Evolutionary conservation across 495 filamentous ascomycete species (phyloP).

Genomic region (Trichocladium antarcticum): DNA sequence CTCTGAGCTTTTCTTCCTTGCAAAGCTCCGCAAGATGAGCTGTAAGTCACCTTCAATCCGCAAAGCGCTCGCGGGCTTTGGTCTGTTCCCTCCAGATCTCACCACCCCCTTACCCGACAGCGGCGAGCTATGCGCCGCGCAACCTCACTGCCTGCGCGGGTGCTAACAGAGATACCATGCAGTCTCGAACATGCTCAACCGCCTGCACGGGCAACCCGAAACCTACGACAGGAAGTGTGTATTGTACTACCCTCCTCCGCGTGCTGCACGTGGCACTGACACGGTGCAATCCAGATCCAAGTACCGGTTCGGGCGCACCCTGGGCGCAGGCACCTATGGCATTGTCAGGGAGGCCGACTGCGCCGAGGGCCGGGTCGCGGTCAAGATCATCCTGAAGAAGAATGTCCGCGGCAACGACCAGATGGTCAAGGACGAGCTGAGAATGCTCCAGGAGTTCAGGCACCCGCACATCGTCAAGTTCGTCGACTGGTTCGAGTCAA

Average conservation of each 20-base stretch:
- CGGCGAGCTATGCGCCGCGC: too few relatives aligned
- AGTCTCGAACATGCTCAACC: conserved; percentile 92
- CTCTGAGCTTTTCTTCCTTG: conserved; percentile 6
- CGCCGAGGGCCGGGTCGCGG: conserved; percentile 73
- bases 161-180: conserved; percentile 9
- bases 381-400: conserved; percentile 99
- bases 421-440: conserved; percentile 97
- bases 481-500: conserved; percentile 98
- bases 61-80: conserved; percentile 14
- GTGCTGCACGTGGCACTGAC: conserved; percentile 8
- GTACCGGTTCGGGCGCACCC: conserved; percentile 84
- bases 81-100: conserved; percentile 17
- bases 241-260: neutral
- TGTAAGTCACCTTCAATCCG: conserved; percentile 27
- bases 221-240: conserved; percentile 97
- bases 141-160: conserved; percentile 3
- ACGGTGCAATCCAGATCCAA: conserved; percentile 46
- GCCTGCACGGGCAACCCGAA: conserved; percentile 93
- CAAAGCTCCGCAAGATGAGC: conserved; percentile 28
- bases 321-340: conserved; percentile 95
- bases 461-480: conserved; percentile 97
- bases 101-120: too few relatives aligned
- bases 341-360: conserved; percentile 92
- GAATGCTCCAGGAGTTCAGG: conserved; percentile 77
- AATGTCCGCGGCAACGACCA: conserved; percentile 95